phyloP scores from a whole-genome alignment of 208 protist genomes.

The Leishmania turanica region DNA sequence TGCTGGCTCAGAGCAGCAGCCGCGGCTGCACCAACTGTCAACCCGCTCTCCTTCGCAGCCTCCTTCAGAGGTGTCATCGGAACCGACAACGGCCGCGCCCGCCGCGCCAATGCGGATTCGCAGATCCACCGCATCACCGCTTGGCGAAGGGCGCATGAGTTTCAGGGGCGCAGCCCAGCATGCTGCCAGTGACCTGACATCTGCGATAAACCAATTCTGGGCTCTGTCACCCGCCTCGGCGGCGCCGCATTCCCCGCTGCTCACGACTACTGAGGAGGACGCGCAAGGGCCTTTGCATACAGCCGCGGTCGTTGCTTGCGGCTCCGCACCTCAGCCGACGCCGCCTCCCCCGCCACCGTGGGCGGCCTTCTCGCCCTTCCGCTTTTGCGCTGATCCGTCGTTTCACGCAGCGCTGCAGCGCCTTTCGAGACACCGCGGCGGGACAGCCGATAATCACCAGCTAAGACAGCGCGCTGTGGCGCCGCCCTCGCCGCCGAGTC shows the following conservation, averaged over 20 bases:
- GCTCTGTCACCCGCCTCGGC: neutral
- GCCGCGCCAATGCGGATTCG: neutral
- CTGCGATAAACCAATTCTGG: conserved; percentile 7
- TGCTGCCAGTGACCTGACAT: neutral
- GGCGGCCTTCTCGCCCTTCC: conserved; percentile 31
- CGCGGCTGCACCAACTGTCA: neutral
- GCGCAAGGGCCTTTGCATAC: neutral
- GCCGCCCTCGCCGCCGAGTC: neutral
- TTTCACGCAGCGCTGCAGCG: conserved; percentile 22
- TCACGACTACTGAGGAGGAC: neutral
- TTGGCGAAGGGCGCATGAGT: neutral
- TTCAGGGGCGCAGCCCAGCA: neutral
- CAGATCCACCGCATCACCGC: neutral
- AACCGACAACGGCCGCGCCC: too few species aligned
- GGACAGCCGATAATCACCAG: neutral
- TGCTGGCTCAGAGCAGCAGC: neutral
- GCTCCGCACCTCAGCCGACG: neutral
- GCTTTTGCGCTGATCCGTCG: conserved; percentile 15
- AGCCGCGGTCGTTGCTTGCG: neutral
- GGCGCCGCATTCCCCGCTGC: neutral
- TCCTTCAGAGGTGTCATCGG: neutral
- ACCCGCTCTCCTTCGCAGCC: neutral
- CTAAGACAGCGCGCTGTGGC: neutral
- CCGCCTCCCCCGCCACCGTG: conserved; percentile 9
- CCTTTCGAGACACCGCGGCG: neutral